Evolutionary conservation across 768 basidiomycete genomes (phyloP), one percentile per base, ranked within the genome.

Genomic region (Lenzites betulinus): DNA sequence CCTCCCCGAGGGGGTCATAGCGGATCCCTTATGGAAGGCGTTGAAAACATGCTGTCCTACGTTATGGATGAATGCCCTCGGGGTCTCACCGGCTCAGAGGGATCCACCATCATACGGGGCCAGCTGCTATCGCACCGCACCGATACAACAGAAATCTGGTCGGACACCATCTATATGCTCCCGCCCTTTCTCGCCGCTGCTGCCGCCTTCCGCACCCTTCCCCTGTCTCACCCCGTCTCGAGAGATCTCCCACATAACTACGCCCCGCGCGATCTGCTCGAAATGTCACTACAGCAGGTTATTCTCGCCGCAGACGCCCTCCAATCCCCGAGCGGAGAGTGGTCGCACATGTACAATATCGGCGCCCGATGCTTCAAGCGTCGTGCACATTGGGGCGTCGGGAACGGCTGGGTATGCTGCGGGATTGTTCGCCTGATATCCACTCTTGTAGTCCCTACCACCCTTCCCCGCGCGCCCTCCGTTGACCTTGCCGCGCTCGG

Each of bases 341-440:
- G 67, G 64, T 64, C 59, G 6, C 67, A 67, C 52, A 66, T 66
- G 33, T 69, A 59, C 55, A 62, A 68, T 46, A 53, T 66, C 33
- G 49, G 47, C 22, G 53, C 22, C 30, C 28, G 49, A 22, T 56
- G 62, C 35, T 66, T 62, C 56, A 56, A 54, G 35, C 60, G 68
- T 9, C 51, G 56, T 22, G 66, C 58, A 11, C 58, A 58, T 23
- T 67, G 68, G 68, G 66, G 68, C n/a, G 69, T 69, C 20, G 69
- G 69, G 7, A 69, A 69, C 46, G 69, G 69, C 16, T 70, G 67
- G 69, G 69, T 66, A 15, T 65, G 65, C 48, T 51, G 60, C 2
- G 69, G 69, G 26, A 70, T 69, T 46, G 50, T 63, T 22, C 66
- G 69, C 42, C 42, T 66, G 13, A 36, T 68, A 9, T 35, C 47